A percentile compares a stretch with the other conserved stretches of the same genome.
phyloP scores from a whole-genome alignment of 2,329 filamentous ascomycete genomes.

The Aaosphaeria pasadenensis region DNA sequence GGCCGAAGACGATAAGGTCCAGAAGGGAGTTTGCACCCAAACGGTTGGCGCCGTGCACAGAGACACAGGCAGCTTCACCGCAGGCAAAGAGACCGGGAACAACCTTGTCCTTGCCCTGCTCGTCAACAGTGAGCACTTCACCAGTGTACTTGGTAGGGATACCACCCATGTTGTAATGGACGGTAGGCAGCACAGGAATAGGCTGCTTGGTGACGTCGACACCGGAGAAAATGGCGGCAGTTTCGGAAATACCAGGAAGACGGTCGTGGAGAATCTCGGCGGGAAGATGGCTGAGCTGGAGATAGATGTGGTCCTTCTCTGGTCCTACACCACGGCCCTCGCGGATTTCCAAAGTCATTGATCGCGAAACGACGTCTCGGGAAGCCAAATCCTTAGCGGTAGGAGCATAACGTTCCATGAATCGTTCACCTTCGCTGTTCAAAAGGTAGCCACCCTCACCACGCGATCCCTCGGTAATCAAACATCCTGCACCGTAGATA shows the following conservation, averaged over 20 bases:
- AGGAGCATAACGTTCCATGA: constrained; percentile 53
- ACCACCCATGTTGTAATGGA: constrained; percentile 53
- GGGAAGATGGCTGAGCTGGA: constrained; percentile 49
- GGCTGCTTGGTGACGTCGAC: constrained; percentile 50
- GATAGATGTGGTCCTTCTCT: constrained; percentile 47
- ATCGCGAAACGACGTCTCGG: constrained; percentile 47
- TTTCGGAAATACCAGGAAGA: constrained; percentile 51
- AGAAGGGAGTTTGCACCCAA: constrained; percentile 97
- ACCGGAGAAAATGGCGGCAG: constrained; percentile 49
- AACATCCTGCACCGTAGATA: constrained; percentile 93
- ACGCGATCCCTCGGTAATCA: constrained; percentile 85
- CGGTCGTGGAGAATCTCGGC: constrained; percentile 47
- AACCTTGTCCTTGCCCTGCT: constrained; percentile 82
- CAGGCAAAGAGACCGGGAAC: constrained; percentile 95
- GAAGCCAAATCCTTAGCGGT: constrained; percentile 51
- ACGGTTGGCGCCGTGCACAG: constrained; percentile 96
- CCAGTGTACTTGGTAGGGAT: constrained; percentile 51
- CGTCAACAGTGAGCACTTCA: constrained; percentile 61
- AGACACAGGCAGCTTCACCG: constrained; percentile 95
- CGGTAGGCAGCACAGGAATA: constrained; percentile 51
- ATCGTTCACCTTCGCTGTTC: constrained; percentile 48
- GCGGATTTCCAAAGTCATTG: constrained; percentile 50
- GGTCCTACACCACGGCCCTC: constrained; percentile 46
- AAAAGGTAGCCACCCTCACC: constrained; percentile 51
- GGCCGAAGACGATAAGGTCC: constrained; percentile 95